phyloP scores from a whole-genome alignment of 805 yeast species.

The Starmerella gropengiesseri region DNA sequence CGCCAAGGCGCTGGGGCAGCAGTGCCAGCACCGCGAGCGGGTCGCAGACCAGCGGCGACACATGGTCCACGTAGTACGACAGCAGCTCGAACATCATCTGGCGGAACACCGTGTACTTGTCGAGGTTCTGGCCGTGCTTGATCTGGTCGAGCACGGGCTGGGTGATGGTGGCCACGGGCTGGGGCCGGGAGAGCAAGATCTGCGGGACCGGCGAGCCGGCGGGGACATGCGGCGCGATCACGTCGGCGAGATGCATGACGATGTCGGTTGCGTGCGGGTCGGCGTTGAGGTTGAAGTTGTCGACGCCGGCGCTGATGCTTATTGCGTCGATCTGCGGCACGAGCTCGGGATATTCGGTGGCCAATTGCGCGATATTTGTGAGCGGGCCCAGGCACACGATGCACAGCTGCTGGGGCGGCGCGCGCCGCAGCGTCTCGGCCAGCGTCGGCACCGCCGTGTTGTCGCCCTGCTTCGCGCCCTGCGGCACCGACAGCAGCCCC shows the following conservation, averaged over 20 bases:
- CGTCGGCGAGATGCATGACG: conserved; percentile 39
- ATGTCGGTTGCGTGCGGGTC: conserved; percentile 67
- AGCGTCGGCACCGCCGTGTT: conserved; percentile 35
- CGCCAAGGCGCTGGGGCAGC: conserved; percentile 31
- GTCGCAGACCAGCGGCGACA: conserved; percentile 67
- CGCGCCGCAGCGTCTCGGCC: conserved; percentile 34
- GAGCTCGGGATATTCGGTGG: conserved; percentile 45
- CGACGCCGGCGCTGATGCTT: conserved; percentile 66
- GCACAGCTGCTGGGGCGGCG: conserved; percentile 40
- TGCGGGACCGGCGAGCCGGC: conserved; percentile 20
- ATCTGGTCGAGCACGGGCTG: conserved; percentile 33
- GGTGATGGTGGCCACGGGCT: conserved; percentile 44
- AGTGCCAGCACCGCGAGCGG: conserved; percentile 59
- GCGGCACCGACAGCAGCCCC: conserved; percentile 43
- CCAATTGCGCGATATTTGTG: conserved; percentile 56
- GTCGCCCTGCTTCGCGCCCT: conserved; percentile 27
- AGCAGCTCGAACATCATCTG: conserved; percentile 45
- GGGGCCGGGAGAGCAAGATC: conserved; percentile 13
- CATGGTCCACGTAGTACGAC: conserved; percentile 40
- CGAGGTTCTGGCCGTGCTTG: conserved; percentile 28
- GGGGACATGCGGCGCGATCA: conserved; percentile 30
- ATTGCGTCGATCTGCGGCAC: conserved; percentile 40
- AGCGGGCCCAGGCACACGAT: conserved; percentile 68
- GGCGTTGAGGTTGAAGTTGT: conserved; percentile 61
- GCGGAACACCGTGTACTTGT: conserved; percentile 38